A percentile compares a stretch with the other conserved stretches of the same genome.
phyloP scores from a whole-genome alignment of 23 red algal genomes.

The Gracilariopsis chorda region DNA sequence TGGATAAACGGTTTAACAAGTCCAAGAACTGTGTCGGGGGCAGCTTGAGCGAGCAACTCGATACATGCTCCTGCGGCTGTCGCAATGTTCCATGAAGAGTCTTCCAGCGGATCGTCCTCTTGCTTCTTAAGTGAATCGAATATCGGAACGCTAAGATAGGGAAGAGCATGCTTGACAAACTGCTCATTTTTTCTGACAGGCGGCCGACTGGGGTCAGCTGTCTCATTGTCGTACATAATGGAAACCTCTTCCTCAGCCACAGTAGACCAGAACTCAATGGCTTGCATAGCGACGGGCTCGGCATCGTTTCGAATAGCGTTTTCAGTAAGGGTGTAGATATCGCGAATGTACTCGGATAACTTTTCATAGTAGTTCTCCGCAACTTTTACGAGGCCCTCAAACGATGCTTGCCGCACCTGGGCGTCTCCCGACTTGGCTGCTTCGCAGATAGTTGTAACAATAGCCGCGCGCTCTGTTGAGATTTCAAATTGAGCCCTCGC shows the following conservation, averaged over 20 bases:
- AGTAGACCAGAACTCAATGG: constrained; percentile 98
- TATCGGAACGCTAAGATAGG: constrained; percentile 73
- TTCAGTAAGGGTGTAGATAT: constrained; percentile 77
- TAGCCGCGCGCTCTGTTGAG: constrained; percentile 68
- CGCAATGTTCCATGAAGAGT: constrained; percentile 85
- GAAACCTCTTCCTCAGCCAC: constrained; percentile 93
- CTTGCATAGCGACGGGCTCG: constrained; percentile 92
- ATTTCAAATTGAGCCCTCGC: constrained; percentile 88
- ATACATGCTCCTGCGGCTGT: constrained; percentile 90
- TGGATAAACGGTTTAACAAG: constrained; percentile 87
- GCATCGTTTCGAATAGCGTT: constrained; percentile 87
- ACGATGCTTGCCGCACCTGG: constrained; percentile 69
- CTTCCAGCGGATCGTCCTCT: constrained; percentile 80
- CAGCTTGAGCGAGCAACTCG: constrained; percentile 78
- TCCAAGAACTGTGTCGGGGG: constrained; percentile 71
- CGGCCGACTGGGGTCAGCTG: constrained; percentile 39
- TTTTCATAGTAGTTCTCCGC: constrained; percentile 91
- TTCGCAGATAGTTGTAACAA: constrained; percentile 83
- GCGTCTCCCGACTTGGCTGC: constrained; percentile 63
- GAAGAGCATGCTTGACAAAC: constrained; percentile 81
- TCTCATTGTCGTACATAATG: constrained; percentile 65
- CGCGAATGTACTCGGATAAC: constrained; percentile 80
- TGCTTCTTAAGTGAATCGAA: constrained; percentile 84
- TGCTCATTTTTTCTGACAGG: constrained; percentile 34
- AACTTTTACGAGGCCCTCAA: constrained; percentile 91